Percentiles rank a stretch among this genome's conserved stretches.
Conservation (phyloP, 805 yeast genomes). For the Danielia reshetovae region DNA sequence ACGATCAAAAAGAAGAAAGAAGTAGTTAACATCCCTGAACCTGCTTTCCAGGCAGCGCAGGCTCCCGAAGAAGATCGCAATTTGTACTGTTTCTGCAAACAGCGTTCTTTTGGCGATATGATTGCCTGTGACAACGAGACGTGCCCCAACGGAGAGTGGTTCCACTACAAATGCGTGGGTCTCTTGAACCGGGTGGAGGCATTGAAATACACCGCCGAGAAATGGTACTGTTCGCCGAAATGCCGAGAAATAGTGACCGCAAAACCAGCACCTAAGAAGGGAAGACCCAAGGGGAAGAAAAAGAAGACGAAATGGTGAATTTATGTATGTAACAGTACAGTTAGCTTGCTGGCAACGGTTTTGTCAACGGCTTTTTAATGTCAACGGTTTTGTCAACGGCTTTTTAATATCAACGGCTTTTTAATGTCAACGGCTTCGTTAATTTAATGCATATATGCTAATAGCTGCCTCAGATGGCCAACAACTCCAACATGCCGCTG, state of each 20-base stretch:
- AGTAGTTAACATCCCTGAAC: background rate
- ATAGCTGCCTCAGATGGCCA: too few relatives aligned
- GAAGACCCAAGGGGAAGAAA: slow-evolving; percentile 4
- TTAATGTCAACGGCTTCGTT: too few relatives aligned
- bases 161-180: slow-evolving; percentile 44
- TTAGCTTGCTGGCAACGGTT: slow-evolving; percentile 1
- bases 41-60: background rate
- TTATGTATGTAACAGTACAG: too few relatives aligned
- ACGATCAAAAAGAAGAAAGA: slow-evolving; percentile 8
- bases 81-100: slow-evolving; percentile 23
- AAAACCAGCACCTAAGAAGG: background rate
- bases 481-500: slow-evolving; percentile 88
- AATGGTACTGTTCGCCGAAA: slow-evolving; percentile 38
- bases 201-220: slow-evolving; percentile 26
- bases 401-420: too few relatives aligned
- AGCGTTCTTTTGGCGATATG: slow-evolving; percentile 28
- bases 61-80: slow-evolving; percentile 6
- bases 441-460: slow-evolving; percentile 5
- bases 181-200: slow-evolving; percentile 36
- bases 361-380: slow-evolving; percentile 2
- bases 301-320: too few relatives aligned
- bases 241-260: slow-evolving; percentile 18
- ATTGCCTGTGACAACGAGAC: slow-evolving; percentile 27
- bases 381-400: too few relatives aligned
- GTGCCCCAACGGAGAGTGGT: slow-evolving; percentile 45